Conservation (phyloP, 306 rosid genomes). For the Dalbergia cultrata region DNA sequence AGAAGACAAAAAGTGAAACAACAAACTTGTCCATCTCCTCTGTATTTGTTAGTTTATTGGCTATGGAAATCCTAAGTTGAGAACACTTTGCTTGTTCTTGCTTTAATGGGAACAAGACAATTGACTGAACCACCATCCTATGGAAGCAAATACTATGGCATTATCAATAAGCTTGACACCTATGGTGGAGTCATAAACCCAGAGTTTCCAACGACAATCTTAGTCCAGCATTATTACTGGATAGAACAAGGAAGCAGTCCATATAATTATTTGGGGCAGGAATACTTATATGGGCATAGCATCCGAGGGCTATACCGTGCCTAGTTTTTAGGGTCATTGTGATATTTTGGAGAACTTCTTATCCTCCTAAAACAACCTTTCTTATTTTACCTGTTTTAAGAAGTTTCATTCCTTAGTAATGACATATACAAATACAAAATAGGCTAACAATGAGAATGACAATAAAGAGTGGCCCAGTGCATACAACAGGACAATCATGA, state of each 20-base stretch:
- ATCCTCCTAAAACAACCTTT: conserved; percentile 25
- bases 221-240: background rate
- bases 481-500: conserved; percentile 20
- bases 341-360: background rate
- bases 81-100: conserved; percentile 17
- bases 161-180: conserved; percentile 8
- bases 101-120: background rate
- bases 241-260: conserved; percentile 8
- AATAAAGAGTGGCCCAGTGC: background rate
- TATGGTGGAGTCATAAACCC: conserved; percentile 15
- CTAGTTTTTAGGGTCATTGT: background rate
- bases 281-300: conserved; percentile 11
- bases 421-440: conserved; percentile 9
- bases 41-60: background rate
- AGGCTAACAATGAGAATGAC: conserved; percentile 11
- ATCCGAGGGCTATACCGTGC: background rate
- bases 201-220: conserved; percentile 15
- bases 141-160: conserved; percentile 8
- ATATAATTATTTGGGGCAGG: conserved; percentile 2
- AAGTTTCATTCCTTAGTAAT: conserved; percentile 18
- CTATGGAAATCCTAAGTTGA: conserved; percentile 11
- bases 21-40: background rate
- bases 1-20: conserved; percentile 16
- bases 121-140: background rate
- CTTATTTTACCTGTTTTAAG: background rate